Percentiles rank a stretch among this genome's conserved stretches.
These are phyloP conservation scores for Quercus parvula DNA, from an alignment of 306 rosid genomes.

Conservation along the genomic window DNA sequence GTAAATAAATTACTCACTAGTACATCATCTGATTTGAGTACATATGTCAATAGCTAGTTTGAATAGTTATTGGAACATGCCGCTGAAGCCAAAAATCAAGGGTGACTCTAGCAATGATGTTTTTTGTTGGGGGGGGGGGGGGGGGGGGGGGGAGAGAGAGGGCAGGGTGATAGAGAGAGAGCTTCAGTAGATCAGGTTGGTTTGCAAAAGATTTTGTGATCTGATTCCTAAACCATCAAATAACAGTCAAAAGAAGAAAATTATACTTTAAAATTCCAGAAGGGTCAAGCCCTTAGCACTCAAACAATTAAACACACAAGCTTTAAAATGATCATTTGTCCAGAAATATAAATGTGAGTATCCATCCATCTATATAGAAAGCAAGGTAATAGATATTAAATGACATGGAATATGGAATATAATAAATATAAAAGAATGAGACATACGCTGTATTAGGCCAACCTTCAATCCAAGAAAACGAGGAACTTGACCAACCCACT, in stretches of 20 bases:
- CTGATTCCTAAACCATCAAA: background rate
- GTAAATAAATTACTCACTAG: background rate
- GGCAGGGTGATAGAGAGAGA: background rate
- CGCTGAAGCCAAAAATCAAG: background rate
- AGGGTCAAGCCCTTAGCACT: background rate
- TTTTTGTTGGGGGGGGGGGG: background rate
- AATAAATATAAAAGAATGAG: conserved; percentile 30
- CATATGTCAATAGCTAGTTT: background rate
- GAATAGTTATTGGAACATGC: background rate
- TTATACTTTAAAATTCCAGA: background rate
- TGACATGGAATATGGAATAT: background rate
- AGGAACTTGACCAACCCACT: conserved; percentile 99
- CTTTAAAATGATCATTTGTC: background rate
- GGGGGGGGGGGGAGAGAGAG: background rate
- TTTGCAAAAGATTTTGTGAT: background rate
- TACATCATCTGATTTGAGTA: background rate
- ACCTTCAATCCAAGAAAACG: conserved; percentile 99
- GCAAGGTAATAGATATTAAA: background rate
- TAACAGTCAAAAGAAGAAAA: background rate
- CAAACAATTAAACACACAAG: background rate
- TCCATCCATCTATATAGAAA: conserved; percentile 1
- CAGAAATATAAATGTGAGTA: background rate
- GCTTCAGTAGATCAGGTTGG: background rate
- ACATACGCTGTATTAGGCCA: conserved; percentile 99
- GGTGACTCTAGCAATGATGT: background rate